Percentiles rank a stretch among this genome's conserved stretches.
phyloP scores from a whole-genome alignment of 2,329 filamentous ascomycete genomes.

The Pseudogymnoascus sp. region DNA sequence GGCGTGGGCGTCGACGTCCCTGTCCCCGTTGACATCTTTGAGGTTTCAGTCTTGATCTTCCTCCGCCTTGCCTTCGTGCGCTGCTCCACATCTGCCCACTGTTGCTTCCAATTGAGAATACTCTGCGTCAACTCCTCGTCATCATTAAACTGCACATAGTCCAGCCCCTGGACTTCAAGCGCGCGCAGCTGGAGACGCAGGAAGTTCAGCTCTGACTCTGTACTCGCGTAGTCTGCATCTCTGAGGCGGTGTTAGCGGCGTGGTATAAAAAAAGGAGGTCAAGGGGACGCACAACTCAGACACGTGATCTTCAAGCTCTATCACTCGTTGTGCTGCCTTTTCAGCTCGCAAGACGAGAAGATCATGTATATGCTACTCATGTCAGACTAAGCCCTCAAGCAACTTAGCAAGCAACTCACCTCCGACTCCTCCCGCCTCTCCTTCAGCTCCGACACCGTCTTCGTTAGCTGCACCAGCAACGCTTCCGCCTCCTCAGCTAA shows the following conservation, averaged over 20 bases:
- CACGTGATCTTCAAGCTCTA: slow-evolving; percentile 51
- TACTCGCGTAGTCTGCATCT: slow-evolving; percentile 46
- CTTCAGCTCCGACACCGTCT: slow-evolving; percentile 42
- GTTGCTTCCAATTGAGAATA: slow-evolving; percentile 53
- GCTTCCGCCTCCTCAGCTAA: slow-evolving; percentile 34
- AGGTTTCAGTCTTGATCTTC: not conserved
- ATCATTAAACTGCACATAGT: slow-evolving; percentile 38
- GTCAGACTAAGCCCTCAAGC: slow-evolving; percentile 7
- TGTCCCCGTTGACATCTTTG: no score
- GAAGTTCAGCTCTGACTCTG: slow-evolving; percentile 52
- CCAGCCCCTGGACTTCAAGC: slow-evolving; percentile 49
- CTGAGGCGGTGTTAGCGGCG: slow-evolving; percentile 26
- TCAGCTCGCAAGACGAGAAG: slow-evolving; percentile 51
- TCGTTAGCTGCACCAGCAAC: slow-evolving; percentile 42
- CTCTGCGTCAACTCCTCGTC: slow-evolving; percentile 50
- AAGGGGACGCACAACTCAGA: slow-evolving; percentile 41
- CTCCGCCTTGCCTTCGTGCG: slow-evolving; percentile 21
- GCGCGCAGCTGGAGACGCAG: slow-evolving; percentile 54
- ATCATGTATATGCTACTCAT: slow-evolving; percentile 48
- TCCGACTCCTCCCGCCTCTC: slow-evolving; percentile 52
- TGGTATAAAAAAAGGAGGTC: not conserved
- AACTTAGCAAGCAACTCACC: slow-evolving; percentile 26
- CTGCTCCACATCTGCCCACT: slow-evolving; percentile 46
- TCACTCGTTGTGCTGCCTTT: slow-evolving; percentile 47
- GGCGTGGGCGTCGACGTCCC: not conserved